Conservation (phyloP, 2,329 filamentous ascomycete species). For the Ambrosiella beaveri region DNA sequence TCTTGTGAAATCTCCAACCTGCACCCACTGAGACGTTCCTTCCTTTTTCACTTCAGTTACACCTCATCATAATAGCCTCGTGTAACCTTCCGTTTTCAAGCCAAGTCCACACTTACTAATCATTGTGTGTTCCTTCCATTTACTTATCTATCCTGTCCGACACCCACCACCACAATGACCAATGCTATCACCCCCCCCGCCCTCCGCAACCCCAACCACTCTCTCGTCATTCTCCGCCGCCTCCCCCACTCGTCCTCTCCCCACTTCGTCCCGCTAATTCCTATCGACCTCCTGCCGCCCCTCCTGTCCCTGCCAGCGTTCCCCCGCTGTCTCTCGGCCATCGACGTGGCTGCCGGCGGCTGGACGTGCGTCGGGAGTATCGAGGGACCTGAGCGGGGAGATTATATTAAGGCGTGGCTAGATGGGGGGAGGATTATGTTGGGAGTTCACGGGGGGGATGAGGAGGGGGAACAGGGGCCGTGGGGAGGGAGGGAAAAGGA, state of each 20-base stretch:
- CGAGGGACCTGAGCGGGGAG: neutral
- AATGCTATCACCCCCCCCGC: neutral
- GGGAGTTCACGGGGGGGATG: neutral
- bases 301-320: conserved; percentile 28
- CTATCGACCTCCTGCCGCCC: conserved; percentile 32
- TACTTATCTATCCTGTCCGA: neutral
- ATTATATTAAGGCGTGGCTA: neutral
- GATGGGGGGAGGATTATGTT: neutral
- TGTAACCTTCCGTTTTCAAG: too few species aligned
- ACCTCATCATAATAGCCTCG: too few species aligned
- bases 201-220: neutral
- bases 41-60: neutral
- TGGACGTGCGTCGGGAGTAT: neutral
- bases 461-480: neutral
- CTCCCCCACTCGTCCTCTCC: conserved; percentile 16
- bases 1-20: neutral
- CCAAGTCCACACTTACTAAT: neutral
- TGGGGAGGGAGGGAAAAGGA: neutral
- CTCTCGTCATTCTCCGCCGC: conserved; percentile 27
- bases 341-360: conserved; percentile 18
- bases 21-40: neutral
- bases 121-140: neutral
- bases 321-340: conserved; percentile 24
- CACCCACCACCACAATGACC: neutral
- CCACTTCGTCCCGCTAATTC: conserved; percentile 34